Conservation (phyloP, 192 early-diverging fungal species). For the Backusella psychrophila region DNA sequence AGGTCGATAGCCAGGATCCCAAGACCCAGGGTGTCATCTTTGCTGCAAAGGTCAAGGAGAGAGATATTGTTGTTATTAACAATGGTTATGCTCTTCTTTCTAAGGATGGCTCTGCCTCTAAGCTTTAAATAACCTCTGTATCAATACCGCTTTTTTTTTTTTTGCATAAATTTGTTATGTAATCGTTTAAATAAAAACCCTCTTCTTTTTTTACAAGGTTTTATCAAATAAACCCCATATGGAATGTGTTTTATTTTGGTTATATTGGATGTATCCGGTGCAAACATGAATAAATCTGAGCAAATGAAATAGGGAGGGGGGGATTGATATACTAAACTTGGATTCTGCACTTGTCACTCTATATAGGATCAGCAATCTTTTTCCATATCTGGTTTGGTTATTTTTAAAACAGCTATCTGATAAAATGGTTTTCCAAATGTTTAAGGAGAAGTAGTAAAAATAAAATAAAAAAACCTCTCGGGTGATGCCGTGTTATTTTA, state of each 20-base stretch:
- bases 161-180: too few species aligned
- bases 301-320: not conserved
- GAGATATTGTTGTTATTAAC: slow-evolving; percentile 59
- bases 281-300: too few species aligned
- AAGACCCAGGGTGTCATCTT: slow-evolving; percentile 55
- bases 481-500: not conserved
- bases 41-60: slow-evolving; percentile 55
- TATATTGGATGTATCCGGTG: not conserved
- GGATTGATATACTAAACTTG: not conserved
- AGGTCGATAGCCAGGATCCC: slow-evolving; percentile 46
- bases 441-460: not conserved
- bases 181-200: too few species aligned
- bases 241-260: not conserved
- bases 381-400: not conserved
- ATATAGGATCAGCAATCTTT: not conserved
- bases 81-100: slow-evolving; percentile 52
- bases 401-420: not conserved
- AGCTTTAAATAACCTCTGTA: slow-evolving; percentile 8
- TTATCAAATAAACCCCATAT: not conserved
- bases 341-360: too few species aligned
- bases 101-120: slow-evolving; percentile 8
- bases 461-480: not conserved
- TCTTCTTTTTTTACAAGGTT: too few species aligned
- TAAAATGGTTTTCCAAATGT: not conserved
- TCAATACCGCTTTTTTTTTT: not conserved